Base-by-base conservation (phyloP, 2,329 filamentous ascomycete species). In the Neurospora sp. region DNA sequence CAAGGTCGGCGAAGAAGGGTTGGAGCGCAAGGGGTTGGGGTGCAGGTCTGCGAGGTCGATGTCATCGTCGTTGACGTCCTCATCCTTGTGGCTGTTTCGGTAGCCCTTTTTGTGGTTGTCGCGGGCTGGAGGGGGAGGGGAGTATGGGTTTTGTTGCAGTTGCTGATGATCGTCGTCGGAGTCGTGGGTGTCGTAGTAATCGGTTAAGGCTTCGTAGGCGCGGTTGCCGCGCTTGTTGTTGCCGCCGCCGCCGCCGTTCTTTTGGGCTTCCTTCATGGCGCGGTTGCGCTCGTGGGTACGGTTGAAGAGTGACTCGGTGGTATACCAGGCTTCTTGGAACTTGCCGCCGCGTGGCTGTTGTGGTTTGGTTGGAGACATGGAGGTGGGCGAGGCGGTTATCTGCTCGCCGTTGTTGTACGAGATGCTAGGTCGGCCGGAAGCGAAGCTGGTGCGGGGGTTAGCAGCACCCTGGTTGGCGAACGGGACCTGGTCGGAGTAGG, bases 241-340 rank as follows among this genome's bases (percentile, higher is more conserved):
- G 52, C 52, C 15, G 79, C 80, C 38, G 38, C 38, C 38, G 38
- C 38, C 38, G 15, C 78, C 77, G 5, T 72, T 68, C 68, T 71
- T 68, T 37, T 79, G 79, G 71, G 28, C 52, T 10, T 62, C 28
- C 52, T 80, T 80, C 70, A 82, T 74, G 66, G 80, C 80, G 57
- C 81, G 81, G 73, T 83, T 82, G n/a, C 83, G 82, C 74, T 87
- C 81, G 71, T 86, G 83, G 2, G 85, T 87, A 74, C 85, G 83
- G 67, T 81, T 82, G 75, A 86, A 81, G 57, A 87, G 81, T 2
- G 85, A 86, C 46, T 87, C 85, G 0, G 84, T 83, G 2, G 85
- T 80, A 72, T 82, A 82, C 86, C 86, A 88, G 0, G 84, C 81
- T 74, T 87, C 86, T 5, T 82, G 86, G 74, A 87, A 86, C 72